phyloP scores from a whole-genome alignment of 164 flowering plant genomes.

The Hamamelis virginiana region DNA sequence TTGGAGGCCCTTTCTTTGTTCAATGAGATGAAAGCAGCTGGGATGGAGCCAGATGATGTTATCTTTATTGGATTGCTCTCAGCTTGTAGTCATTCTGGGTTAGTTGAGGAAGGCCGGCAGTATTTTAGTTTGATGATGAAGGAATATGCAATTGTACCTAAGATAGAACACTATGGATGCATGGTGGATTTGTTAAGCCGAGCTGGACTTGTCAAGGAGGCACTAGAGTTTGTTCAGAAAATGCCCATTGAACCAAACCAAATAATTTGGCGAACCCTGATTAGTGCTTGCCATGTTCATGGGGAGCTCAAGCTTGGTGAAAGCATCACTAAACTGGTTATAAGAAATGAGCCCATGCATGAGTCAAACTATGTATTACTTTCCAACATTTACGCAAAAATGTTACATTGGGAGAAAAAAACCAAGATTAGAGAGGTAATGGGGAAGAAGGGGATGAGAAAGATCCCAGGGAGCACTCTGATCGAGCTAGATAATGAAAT shows the following conservation, averaged over 20 bases:
- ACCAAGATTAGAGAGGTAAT: constrained; percentile 37
- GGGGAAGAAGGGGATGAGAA: constrained; percentile 44
- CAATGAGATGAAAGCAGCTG: constrained; percentile 40
- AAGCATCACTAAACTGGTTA: constrained; percentile 29
- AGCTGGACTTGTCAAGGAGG: constrained; percentile 48
- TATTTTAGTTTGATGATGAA: constrained; percentile 37
- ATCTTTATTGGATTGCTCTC: constrained; percentile 50
- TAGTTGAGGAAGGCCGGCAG: constrained; percentile 37
- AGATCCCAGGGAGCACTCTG: constrained; percentile 53
- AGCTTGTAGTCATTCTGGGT: constrained; percentile 57
- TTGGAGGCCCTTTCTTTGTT: constrained; percentile 46
- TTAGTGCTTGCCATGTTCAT: constrained; percentile 38
- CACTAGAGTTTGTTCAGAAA: constrained; percentile 37
- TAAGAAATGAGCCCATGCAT: constrained; percentile 35
- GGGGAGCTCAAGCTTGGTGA: constrained; percentile 49
- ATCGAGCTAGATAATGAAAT: constrained; percentile 42
- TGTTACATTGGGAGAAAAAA: constrained; percentile 43
- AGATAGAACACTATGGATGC: constrained; percentile 58
- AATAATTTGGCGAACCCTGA: constrained; percentile 41
- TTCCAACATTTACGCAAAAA: constrained; percentile 49
- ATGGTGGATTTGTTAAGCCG: constrained; percentile 55
- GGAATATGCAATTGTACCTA: constrained; percentile 33
- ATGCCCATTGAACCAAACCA: constrained; percentile 52
- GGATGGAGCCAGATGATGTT: constrained; percentile 43
- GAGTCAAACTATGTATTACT: constrained; percentile 51